Evolutionary conservation across 441 rosid genomes (phyloP).

Genomic region (Erysimum pusillum): DNA sequence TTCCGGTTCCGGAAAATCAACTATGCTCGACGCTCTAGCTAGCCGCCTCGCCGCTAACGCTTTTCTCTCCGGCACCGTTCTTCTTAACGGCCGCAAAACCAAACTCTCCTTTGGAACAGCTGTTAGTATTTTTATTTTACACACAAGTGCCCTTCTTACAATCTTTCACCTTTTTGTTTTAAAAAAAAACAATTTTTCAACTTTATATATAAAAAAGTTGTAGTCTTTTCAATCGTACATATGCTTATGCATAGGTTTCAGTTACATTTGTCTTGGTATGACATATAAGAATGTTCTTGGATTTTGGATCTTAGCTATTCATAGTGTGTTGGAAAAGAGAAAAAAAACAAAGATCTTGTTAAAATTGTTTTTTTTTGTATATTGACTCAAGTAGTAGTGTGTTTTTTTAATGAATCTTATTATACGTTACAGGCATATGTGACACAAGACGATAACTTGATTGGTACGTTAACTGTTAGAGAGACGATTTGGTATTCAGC

Average conservation of each 20-base stretch:
- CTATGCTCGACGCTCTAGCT: constrained; percentile 90
- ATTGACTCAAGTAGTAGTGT: not conserved
- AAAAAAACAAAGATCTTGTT: not conserved
- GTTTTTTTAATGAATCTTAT: not conserved
- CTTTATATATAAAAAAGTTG: not conserved
- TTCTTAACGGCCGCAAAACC: constrained; percentile 90
- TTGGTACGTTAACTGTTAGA: constrained; percentile 93
- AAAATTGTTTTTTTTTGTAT: not conserved
- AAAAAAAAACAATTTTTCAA: not conserved
- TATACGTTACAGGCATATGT: constrained; percentile 74
- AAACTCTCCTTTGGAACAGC: constrained; percentile 98
- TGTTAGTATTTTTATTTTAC: constrained; percentile 54
- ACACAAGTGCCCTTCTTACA: not conserved
- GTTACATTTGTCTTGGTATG: constrained; percentile 32
- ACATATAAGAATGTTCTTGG: constrained; percentile 36
- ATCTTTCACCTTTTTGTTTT: not conserved
- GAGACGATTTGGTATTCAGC: constrained; percentile 95
- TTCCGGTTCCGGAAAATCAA: constrained; percentile 97
- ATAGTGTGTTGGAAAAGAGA: constrained; percentile 1
- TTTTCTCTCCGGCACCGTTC: constrained; percentile 89
- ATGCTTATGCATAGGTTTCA: constrained; percentile 28
- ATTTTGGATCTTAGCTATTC: constrained; percentile 47
- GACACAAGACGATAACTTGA: constrained; percentile 97
- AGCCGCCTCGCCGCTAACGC: constrained; percentile 94
- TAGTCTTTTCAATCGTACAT: not conserved